Conservation (phyloP, 2,329 filamentous ascomycete species). For the Pyrenophora teres region DNA sequence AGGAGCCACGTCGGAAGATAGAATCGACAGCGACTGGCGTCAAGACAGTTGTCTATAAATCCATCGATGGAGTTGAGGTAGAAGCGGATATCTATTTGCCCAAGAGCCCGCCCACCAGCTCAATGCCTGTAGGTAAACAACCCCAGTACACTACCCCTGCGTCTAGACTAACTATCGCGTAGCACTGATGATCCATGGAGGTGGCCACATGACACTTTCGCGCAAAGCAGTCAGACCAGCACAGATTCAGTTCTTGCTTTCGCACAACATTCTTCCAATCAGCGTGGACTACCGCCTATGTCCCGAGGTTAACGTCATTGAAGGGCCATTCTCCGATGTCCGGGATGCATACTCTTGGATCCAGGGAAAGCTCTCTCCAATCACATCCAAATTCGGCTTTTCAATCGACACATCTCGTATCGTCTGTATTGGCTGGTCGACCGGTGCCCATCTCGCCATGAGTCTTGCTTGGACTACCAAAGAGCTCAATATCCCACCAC, state of each 20-base stretch:
- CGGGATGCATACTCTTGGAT: slow-evolving; percentile 36
- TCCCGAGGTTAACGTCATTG: slow-evolving; percentile 53
- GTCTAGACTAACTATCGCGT: slow-evolving; percentile 8
- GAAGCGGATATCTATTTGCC: slow-evolving; percentile 46
- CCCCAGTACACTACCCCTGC: background rate
- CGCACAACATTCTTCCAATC: slow-evolving; percentile 52
- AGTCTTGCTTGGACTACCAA: slow-evolving; percentile 8
- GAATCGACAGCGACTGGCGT: background rate
- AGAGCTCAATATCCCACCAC: background rate
- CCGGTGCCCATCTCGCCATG: slow-evolving; percentile 8
- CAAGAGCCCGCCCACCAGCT: background rate
- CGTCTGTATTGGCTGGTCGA: slow-evolving; percentile 4
- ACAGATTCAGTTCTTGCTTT: slow-evolving; percentile 49
- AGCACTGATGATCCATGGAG: slow-evolving; percentile 56
- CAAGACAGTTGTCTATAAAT: slow-evolving; percentile 19
- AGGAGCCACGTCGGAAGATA: slow-evolving; percentile 1
- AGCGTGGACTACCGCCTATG: slow-evolving; percentile 59
- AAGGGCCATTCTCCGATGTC: slow-evolving; percentile 55
- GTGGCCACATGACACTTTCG: slow-evolving; percentile 50
- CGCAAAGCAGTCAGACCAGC: slow-evolving; percentile 45
- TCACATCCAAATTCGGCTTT: slow-evolving; percentile 1
- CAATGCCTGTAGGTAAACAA: slow-evolving; percentile 15
- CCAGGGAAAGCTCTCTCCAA: slow-evolving; percentile 1
- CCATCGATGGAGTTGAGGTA: slow-evolving; percentile 14
- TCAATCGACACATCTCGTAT: slow-evolving; percentile 3